A percentile compares a stretch with the other conserved stretches of the same genome.
These are phyloP conservation scores for Candida alai DNA, from an alignment of 805 yeast genomes.

Conservation along the genomic window DNA sequence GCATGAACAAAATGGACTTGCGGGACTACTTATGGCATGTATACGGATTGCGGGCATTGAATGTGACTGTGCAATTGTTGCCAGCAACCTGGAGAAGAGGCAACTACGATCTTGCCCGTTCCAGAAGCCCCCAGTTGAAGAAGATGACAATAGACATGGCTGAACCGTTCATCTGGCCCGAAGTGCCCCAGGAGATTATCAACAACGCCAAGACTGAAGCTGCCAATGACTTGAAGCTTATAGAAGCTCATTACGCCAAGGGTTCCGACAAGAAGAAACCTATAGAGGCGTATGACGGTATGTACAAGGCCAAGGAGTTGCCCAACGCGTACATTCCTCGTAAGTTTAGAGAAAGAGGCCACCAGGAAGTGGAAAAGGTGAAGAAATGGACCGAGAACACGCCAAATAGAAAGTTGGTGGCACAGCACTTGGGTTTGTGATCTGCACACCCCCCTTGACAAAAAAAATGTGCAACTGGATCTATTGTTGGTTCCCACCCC, in stretches of 20 bases:
- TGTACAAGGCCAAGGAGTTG: conserved; percentile 43
- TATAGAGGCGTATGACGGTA: conserved; percentile 70
- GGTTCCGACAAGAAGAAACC: conserved; percentile 74
- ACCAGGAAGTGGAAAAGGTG: conserved; percentile 15
- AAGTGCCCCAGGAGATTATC: conserved; percentile 35
- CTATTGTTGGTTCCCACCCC: too few species aligned
- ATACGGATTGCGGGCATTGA: conserved; percentile 86
- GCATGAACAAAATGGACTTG: conserved; percentile 89
- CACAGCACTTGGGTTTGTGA: conserved; percentile 27
- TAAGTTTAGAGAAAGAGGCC: conserved; percentile 22
- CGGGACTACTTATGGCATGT: conserved; percentile 90
- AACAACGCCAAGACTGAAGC: conserved; percentile 35
- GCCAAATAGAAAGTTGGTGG: conserved; percentile 28
- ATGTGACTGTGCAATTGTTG: conserved; percentile 78
- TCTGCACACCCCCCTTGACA: background rate
- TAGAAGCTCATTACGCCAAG: conserved; percentile 44
- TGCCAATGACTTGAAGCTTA: conserved; percentile 44
- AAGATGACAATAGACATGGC: conserved; percentile 97
- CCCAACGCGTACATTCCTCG: conserved; percentile 38
- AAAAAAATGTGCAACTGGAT: background rate
- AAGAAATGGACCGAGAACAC: conserved; percentile 20
- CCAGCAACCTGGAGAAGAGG: conserved; percentile 64
- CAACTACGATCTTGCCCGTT: conserved; percentile 58
- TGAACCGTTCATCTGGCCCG: conserved; percentile 96
- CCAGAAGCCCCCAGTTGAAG: conserved; percentile 76